These are phyloP conservation scores for Chrysosporium keratinophilum DNA, from an alignment of 2,329 filamentous ascomycete species.

Conservation along the genomic window DNA sequence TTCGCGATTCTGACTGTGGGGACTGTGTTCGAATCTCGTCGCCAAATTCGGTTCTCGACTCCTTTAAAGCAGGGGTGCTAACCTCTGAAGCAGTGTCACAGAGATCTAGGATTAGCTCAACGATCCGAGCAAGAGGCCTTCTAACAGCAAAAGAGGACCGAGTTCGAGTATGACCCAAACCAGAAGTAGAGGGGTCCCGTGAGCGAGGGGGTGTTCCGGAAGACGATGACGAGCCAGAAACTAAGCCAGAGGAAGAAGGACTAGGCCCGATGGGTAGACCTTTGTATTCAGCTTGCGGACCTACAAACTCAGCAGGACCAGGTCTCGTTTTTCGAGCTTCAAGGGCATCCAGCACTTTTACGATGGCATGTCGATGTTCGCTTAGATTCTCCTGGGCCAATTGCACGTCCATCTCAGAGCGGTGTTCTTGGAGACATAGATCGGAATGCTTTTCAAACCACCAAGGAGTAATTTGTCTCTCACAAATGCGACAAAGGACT, in stretches of 20 bases:
- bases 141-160: slow-evolving; percentile 77
- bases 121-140: slow-evolving; percentile 79
- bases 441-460: slow-evolving; percentile 99
- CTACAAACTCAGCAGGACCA: slow-evolving; percentile 29
- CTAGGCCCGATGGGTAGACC: slow-evolving; percentile 71
- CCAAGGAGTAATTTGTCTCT: slow-evolving; percentile 94
- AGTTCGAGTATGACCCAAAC: slow-evolving; percentile 67
- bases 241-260: slow-evolving; percentile 57
- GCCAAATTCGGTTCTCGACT: slow-evolving; percentile 52
- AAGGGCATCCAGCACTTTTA: slow-evolving; percentile 85
- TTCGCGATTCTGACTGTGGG: slow-evolving; percentile 87
- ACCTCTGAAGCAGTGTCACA: slow-evolving; percentile 95
- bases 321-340: slow-evolving; percentile 53
- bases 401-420: slow-evolving; percentile 95
- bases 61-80: slow-evolving; percentile 86
- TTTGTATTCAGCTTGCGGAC: slow-evolving; percentile 72
- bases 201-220: slow-evolving; percentile 56
- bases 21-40: slow-evolving; percentile 87
- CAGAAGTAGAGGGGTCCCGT: slow-evolving; percentile 54
- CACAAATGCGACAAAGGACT: slow-evolving; percentile 91
- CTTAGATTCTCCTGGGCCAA: slow-evolving; percentile 84
- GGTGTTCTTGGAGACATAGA: slow-evolving; percentile 87
- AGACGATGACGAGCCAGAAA: slow-evolving; percentile 60
- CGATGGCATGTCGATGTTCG: slow-evolving; percentile 88
- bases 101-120: slow-evolving; percentile 86